Base-by-base conservation (phyloP, 2,329 filamentous ascomycete species). In the Penicillium olsonii region DNA sequence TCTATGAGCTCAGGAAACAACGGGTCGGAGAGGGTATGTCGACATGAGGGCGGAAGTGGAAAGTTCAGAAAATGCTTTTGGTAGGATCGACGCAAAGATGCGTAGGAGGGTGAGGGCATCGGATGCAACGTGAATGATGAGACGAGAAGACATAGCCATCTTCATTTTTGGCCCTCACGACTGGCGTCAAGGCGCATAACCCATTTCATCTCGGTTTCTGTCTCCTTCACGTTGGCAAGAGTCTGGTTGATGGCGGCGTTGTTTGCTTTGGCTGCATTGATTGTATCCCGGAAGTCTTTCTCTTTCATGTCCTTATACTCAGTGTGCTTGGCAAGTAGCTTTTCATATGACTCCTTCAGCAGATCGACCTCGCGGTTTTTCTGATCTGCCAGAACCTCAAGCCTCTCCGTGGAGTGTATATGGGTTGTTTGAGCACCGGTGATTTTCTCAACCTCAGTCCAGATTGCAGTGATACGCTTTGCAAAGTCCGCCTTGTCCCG, bases 141-240 rank as follows among this genome's bases (percentile, higher is more conserved):
- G 22, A 5, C 4, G 8, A 17, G 39, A 9, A 37, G 40, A 22
- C 15, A 14, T 15, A 37, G 29, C 35, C 33, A 22, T 31, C n/a
- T 38, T 27, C 22, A 34, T 18, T 27, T 19, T 40, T 18, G 43
- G 63, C 54, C 37, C 58, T 63, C 45, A 60, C 62, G 45, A 71
- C 56, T 56, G 27, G 61, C 57, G 47, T 73, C 70, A 45, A 78
- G 61, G 29, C 70, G 73, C 42, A 78, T 71, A n/a, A 69, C 69
- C 74, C 76, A 78, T 56, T 67, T 75, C 76, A 78, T 78, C 54
- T 73, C 63, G 3, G 65, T 73, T 45, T 72, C 68, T 1, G 71
- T 69, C 48, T 73, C 67, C 39, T 68, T 69, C 55, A 77, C 60
- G 17, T 74, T 69, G 24, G 63, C 64, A 33, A 77, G 61, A 29